phyloP scores from a whole-genome alignment of 2,329 filamentous ascomycete genomes.

The Xylaria sp. region DNA sequence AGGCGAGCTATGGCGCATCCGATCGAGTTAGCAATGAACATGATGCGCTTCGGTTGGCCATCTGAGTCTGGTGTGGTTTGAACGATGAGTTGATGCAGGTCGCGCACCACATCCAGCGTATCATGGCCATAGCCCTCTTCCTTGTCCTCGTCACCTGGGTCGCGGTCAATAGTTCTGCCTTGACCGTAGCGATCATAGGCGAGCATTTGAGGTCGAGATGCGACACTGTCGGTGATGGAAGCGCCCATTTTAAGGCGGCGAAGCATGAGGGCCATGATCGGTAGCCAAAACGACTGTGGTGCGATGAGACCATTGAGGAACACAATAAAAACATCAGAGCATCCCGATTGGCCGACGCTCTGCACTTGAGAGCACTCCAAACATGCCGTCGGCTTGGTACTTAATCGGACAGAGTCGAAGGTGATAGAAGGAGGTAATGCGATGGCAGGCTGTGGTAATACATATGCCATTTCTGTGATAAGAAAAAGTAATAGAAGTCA shows the following conservation, averaged over 20 bases:
- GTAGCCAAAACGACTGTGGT: slow-evolving; percentile 44
- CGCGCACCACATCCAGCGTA: slow-evolving; percentile 55
- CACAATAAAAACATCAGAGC: slow-evolving; percentile 40
- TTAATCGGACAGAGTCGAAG: slow-evolving; percentile 37
- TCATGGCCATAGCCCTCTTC: slow-evolving; percentile 64
- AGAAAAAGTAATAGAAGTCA: neutral
- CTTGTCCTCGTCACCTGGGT: slow-evolving; percentile 57
- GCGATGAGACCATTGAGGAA: slow-evolving; percentile 48
- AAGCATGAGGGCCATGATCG: slow-evolving; percentile 40
- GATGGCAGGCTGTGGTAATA: slow-evolving; percentile 37
- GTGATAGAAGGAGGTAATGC: slow-evolving; percentile 39
- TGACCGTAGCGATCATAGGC: slow-evolving; percentile 70
- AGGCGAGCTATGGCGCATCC: slow-evolving; percentile 64
- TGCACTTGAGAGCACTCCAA: slow-evolving; percentile 39
- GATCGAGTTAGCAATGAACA: slow-evolving; percentile 65
- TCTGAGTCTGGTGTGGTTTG: slow-evolving; percentile 26
- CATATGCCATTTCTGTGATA: slow-evolving; percentile 32
- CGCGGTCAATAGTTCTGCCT: slow-evolving; percentile 56
- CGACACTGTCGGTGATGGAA: slow-evolving; percentile 12
- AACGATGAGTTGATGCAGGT: slow-evolving; percentile 57
- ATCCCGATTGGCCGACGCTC: slow-evolving; percentile 28
- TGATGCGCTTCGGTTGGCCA: slow-evolving; percentile 48
- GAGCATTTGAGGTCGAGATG: slow-evolving; percentile 54
- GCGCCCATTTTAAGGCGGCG: slow-evolving; percentile 28
- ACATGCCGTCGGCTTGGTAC: slow-evolving; percentile 41